These are phyloP conservation scores for Penicillium maclennaniae DNA, from an alignment of 495 filamentous ascomycete genomes.

Conservation along the genomic window DNA sequence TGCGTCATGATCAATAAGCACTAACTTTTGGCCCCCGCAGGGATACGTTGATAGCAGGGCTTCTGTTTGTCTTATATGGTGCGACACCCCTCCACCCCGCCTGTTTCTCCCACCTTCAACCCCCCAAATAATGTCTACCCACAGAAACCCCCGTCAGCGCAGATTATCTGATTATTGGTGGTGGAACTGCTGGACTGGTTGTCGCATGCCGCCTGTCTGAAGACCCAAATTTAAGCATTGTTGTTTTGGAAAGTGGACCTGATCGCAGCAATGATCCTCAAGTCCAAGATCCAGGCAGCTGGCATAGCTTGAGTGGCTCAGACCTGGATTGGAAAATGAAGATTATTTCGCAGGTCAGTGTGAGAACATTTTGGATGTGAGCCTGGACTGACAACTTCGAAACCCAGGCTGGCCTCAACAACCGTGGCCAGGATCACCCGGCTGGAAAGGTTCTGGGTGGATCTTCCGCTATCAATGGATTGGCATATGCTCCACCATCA, in stretches of 20 bases:
- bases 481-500: slow-evolving; percentile 28
- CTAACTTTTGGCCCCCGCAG: neutral
- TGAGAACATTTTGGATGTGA: neutral
- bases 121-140: neutral
- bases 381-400: neutral
- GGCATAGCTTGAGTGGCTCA: slow-evolving; percentile 34
- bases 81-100: neutral
- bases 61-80: neutral
- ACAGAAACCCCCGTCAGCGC: slow-evolving; percentile 4
- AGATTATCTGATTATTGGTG: slow-evolving; percentile 39
- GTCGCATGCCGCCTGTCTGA: slow-evolving; percentile 49
- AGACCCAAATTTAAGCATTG: slow-evolving; percentile 33
- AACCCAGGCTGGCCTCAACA: slow-evolving; percentile 19
- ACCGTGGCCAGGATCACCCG: slow-evolving; percentile 19
- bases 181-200: slow-evolving; percentile 46
- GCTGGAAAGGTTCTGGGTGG: slow-evolving; percentile 34
- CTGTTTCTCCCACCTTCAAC: neutral
- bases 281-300: slow-evolving; percentile 40
- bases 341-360: slow-evolving; percentile 45
- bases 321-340: slow-evolving; percentile 55
- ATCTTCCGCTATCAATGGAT: slow-evolving; percentile 31
- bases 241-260: slow-evolving; percentile 53
- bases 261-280: slow-evolving; percentile 39
- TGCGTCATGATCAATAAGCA: neutral
- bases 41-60: neutral